Percentiles rank a stretch among this genome's conserved stretches.
Conservation (phyloP, 768 basidiomycete genomes). For the Russula olivacea region DNA sequence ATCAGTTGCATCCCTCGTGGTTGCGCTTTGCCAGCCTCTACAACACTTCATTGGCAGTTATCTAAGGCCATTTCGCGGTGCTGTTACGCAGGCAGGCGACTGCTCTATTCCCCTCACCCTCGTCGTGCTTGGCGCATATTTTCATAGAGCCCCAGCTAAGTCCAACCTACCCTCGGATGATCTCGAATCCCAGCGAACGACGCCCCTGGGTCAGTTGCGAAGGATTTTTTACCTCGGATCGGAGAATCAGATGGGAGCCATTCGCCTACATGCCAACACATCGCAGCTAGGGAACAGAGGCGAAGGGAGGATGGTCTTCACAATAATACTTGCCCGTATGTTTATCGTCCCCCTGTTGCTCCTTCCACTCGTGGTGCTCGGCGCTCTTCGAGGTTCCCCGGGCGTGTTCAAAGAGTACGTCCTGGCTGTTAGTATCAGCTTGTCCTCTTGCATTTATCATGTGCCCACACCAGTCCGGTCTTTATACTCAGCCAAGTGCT, state of each 20-base stretch:
- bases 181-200: slow-evolving; percentile 22
- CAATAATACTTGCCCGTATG: slow-evolving; percentile 81
- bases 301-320: slow-evolving; percentile 77
- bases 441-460: neutral
- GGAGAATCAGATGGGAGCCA: slow-evolving; percentile 36
- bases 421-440: slow-evolving; percentile 2
- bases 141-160: slow-evolving; percentile 44
- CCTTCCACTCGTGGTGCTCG: slow-evolving; percentile 66
- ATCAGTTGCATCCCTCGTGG: slow-evolving; percentile 62
- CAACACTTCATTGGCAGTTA: slow-evolving; percentile 62
- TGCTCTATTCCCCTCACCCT: slow-evolving; percentile 86
- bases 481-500: slow-evolving; percentile 83
- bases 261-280: slow-evolving; percentile 39
- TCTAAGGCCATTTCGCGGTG: slow-evolving; percentile 59
- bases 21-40: slow-evolving; percentile 69
- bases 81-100: slow-evolving; percentile 58
- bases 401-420: slow-evolving; percentile 71
- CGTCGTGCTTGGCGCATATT: slow-evolving; percentile 90
- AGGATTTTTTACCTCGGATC: slow-evolving; percentile 44
- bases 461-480: slow-evolving; percentile 52
- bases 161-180: slow-evolving; percentile 32
- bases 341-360: slow-evolving; percentile 72
- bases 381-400: slow-evolving; percentile 53
- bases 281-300: slow-evolving; percentile 38
- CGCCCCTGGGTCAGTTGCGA: slow-evolving; percentile 39